phyloP scores from a whole-genome alignment of 371 early-diverging fungal species.

The Nosema granulosis region DNA sequence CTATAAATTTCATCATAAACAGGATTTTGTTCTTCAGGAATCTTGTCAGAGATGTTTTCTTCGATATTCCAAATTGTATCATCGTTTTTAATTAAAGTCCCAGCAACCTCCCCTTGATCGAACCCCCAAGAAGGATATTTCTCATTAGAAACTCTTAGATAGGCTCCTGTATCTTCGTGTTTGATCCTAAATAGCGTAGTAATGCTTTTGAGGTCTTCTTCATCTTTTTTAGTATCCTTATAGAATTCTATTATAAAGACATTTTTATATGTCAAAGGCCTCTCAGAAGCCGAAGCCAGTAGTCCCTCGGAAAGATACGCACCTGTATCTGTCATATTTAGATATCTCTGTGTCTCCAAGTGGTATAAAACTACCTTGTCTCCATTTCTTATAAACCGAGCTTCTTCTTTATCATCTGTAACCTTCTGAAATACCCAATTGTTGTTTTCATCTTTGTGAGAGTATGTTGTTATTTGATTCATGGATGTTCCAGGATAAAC shows the following conservation, averaged over 20 bases:
- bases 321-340: conserved; percentile 76
- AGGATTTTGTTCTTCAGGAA: conserved; percentile 39
- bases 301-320: conserved; percentile 70
- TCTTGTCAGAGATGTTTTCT: conserved; percentile 69
- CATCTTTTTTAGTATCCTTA: conserved; percentile 54
- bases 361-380: conserved; percentile 65
- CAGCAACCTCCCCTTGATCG: conserved; percentile 84
- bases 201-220: conserved; percentile 69
- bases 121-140: conserved; percentile 94
- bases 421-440: conserved; percentile 72
- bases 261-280: conserved; percentile 57
- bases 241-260: conserved; percentile 52
- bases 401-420: conserved; percentile 45
- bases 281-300: conserved; percentile 61
- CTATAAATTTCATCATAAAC: conserved; percentile 29
- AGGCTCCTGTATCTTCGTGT: conserved; percentile 75
- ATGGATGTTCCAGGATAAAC: conserved; percentile 75
- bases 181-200: conserved; percentile 80
- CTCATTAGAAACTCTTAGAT: conserved; percentile 74
- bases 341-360: conserved; percentile 68
- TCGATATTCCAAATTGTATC: conserved; percentile 90
- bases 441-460: conserved; percentile 91
- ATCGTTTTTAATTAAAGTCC: conserved; percentile 71
- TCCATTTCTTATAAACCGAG: conserved; percentile 32
- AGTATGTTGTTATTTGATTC: conserved; percentile 87